A percentile compares a stretch with the other conserved stretches of the same genome.
phyloP scores from a whole-genome alignment of 1,284 basidiomycete species.

The Erythrobasidium hasegawianum region DNA sequence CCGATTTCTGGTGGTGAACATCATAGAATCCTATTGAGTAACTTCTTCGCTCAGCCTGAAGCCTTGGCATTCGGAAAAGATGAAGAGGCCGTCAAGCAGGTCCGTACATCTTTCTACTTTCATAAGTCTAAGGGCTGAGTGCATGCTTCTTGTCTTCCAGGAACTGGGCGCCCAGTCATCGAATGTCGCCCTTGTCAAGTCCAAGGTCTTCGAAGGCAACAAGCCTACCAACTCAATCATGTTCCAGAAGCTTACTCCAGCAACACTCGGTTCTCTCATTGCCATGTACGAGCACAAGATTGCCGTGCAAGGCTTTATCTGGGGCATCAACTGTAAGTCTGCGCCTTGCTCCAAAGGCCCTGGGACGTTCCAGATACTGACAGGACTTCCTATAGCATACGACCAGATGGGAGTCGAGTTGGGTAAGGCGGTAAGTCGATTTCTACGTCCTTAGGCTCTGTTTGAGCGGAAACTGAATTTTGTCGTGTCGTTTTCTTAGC shows the following conservation, averaged over 20 bases:
- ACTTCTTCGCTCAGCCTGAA: conserved; percentile 79
- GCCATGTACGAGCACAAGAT: conserved; percentile 99
- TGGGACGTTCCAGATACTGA: background rate
- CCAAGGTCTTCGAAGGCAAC: conserved; percentile 97
- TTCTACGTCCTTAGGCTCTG: too few species aligned
- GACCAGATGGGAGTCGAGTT: conserved; percentile 95
- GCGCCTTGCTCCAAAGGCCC: background rate
- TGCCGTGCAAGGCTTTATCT: conserved; percentile 92
- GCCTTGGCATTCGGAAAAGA: conserved; percentile 97
- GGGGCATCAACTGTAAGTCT: conserved; percentile 89
- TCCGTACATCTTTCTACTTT: background rate
- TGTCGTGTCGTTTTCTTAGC: too few species aligned
- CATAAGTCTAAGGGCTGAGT: background rate
- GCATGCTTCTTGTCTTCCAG: too few species aligned
- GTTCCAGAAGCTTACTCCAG: conserved; percentile 87
- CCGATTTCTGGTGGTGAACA: conserved; percentile 80
- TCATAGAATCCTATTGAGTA: conserved; percentile 93
- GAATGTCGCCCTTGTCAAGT: conserved; percentile 83
- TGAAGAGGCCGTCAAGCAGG: conserved; percentile 71
- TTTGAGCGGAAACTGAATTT: too few species aligned
- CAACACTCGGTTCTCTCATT: conserved; percentile 75
- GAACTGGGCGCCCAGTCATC: conserved; percentile 70
- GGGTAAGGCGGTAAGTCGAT: conserved; percentile 61
- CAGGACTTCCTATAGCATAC: conserved; percentile 42
- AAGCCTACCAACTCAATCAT: conserved; percentile 94